Percentiles rank a stretch among this genome's conserved stretches.
Conservation (phyloP, 208 protist genomes). For the Trypanosoma scelopori region DNA sequence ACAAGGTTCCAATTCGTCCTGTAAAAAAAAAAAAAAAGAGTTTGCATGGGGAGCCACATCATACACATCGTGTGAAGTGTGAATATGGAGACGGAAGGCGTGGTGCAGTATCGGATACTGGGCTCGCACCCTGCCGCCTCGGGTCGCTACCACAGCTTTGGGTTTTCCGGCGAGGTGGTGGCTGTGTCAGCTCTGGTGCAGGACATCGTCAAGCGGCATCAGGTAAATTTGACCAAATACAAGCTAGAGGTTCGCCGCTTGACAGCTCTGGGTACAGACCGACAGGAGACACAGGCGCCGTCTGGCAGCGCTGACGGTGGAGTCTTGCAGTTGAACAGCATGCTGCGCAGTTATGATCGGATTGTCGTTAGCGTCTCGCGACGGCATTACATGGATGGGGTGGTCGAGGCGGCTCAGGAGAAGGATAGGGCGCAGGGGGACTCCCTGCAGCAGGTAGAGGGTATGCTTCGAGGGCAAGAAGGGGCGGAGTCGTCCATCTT, state of each 20-base stretch:
- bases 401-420: conserved; percentile 33
- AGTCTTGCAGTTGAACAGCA: conserved; percentile 7
- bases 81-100: conserved; percentile 54
- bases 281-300: conserved; percentile 7
- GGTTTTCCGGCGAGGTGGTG: conserved; percentile 61
- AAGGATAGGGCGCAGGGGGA: conserved; percentile 30
- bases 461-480: conserved; percentile 31
- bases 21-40: too few relatives aligned
- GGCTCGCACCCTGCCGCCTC: conserved; percentile 79
- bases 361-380: conserved; percentile 61
- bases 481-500: conserved; percentile 1
- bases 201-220: conserved; percentile 58
- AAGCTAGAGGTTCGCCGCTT: conserved; percentile 46
- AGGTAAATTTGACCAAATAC: conserved; percentile 77
- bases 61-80: not conserved
- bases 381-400: conserved; percentile 60
- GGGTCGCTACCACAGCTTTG: conserved; percentile 60
- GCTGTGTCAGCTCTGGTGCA: conserved; percentile 42
- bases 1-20: too few relatives aligned
- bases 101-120: conserved; percentile 75
- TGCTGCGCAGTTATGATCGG: conserved; percentile 69
- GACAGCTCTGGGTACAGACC: not conserved
- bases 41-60: too few relatives aligned
- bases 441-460: conserved; percentile 45
- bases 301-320: conserved; percentile 2